Base-by-base conservation (phyloP, 164 flowering plant genomes). In the Cinnamomum micranthum region DNA sequence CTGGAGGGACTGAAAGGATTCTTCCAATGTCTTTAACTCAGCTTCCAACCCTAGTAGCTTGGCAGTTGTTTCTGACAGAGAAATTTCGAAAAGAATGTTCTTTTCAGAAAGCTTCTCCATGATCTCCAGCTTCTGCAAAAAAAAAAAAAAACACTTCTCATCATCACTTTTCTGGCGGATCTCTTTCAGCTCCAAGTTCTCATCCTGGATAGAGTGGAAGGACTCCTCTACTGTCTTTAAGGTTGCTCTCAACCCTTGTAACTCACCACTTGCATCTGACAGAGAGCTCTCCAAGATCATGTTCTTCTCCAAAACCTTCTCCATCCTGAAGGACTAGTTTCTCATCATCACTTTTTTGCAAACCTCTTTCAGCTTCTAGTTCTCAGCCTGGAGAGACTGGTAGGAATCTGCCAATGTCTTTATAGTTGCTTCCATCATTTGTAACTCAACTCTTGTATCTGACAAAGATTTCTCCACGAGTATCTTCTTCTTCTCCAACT, bases 301-400 rank as follows among this genome's bases (percentile, higher is more conserved):
- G 75, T 88, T 90, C 80, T 84, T 88, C 82, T 86, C 91, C 68
- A 86, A 66, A 71, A 91, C 87, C 68, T 84, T 87, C 80, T 86
- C 89, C 83, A 90, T 91, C 67, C 83, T 90, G 92, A 76, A 91
- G 87, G 65, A 90, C 81, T 68, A 93, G 76, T 6, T 35, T 35
- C 47, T 35, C 47, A 35, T 35, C 47, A 35, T 35, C 47, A 35
- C 47, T 35, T 35, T 35, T 35, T 35, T 35, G 76, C 51, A 50
- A 87, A 83, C 80, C 91, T 92, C 75, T 35, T 35, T 95, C 97
- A 77, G 83, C 74, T 74, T 28, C 17, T 86, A 82, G 75, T 91
- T 92, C 71, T 92, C 96, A 77, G 77, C 87, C 75, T 78, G 78
- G 41, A 89, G 86, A 76, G 73, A 72, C n/a, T 85, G 85, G 79